Conservation (phyloP, 2,329 filamentous ascomycete genomes). For the Fusarium robinianum region DNA sequence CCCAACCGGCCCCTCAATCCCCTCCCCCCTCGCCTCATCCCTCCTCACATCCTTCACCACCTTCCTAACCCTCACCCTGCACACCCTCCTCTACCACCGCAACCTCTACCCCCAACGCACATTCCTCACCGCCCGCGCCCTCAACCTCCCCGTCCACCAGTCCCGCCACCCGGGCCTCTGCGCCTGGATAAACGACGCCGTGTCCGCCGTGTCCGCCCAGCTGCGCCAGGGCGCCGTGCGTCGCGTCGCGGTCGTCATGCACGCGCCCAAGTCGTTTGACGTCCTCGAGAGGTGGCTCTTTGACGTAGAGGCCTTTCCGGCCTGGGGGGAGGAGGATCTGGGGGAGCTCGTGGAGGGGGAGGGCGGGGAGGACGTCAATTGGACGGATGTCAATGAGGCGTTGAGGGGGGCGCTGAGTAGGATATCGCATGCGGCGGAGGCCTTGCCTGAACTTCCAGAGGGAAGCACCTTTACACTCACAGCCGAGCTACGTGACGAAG, state of each 20-base stretch:
- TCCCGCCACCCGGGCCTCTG: slow-evolving; percentile 85
- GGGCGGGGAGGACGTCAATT: slow-evolving; percentile 47
- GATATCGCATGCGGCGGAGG: slow-evolving; percentile 63
- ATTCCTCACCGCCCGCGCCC: slow-evolving; percentile 79
- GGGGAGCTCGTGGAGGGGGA: slow-evolving; percentile 28
- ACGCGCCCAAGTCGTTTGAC: slow-evolving; percentile 43
- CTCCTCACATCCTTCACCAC: slow-evolving; percentile 73
- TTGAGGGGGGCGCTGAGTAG: slow-evolving; percentile 69
- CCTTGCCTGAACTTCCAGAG: slow-evolving; percentile 60
- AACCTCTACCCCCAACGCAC: slow-evolving; percentile 75
- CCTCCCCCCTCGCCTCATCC: slow-evolving; percentile 41
- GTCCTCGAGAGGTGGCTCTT: slow-evolving; percentile 67
- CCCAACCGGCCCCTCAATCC: slow-evolving; percentile 31
- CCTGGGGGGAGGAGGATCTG: slow-evolving; percentile 28
- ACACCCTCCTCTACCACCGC: slow-evolving; percentile 85
- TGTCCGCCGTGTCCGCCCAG: slow-evolving; percentile 71
- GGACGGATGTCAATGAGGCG: slow-evolving; percentile 71
- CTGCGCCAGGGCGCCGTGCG: slow-evolving; percentile 61
- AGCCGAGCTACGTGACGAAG: slow-evolving; percentile 69
- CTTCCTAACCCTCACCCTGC: slow-evolving; percentile 81
- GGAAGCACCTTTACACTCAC: slow-evolving; percentile 77
- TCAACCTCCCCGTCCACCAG: slow-evolving; percentile 83
- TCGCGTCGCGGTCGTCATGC: slow-evolving; percentile 55
- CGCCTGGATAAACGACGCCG: slow-evolving; percentile 81
- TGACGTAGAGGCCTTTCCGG: slow-evolving; percentile 58